Conservation (phyloP, 2,329 filamentous ascomycete genomes). For the Fusarium ramigenum region DNA sequence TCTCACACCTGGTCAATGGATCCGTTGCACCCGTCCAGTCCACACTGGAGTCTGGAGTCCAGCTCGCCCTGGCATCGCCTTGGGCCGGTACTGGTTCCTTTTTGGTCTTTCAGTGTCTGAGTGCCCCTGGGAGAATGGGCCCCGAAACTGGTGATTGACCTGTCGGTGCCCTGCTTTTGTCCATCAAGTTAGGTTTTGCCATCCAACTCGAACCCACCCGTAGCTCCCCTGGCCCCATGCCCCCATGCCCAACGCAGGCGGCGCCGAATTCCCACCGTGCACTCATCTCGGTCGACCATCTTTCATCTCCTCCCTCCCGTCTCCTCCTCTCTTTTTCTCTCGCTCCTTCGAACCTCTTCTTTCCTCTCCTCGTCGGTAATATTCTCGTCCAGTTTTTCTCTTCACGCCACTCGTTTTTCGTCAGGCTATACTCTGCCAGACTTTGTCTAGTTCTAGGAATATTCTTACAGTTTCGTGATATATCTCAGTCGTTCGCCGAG, state of each 20-base stretch:
- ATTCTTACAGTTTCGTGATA: conserved; percentile 25
- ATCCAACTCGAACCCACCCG: conserved; percentile 27
- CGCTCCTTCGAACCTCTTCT: conserved; percentile 38
- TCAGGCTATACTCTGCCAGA: conserved; percentile 42
- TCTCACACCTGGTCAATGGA: conserved; percentile 23
- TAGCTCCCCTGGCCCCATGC: background rate
- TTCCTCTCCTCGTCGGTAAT: conserved; percentile 43
- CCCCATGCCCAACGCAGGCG: conserved; percentile 34
- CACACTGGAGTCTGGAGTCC: background rate
- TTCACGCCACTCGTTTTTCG: conserved; percentile 54
- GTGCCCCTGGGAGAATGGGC: conserved; percentile 29
- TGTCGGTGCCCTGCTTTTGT: conserved; percentile 35
- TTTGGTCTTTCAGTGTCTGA: conserved; percentile 26
- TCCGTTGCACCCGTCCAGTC: conserved; percentile 20
- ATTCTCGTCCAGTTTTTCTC: conserved; percentile 45
- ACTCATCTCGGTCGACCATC: conserved; percentile 43
- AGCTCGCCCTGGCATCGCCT: conserved; percentile 23
- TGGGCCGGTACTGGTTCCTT: conserved; percentile 28
- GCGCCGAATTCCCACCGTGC: conserved; percentile 39
- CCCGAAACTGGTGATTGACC: conserved; percentile 24
- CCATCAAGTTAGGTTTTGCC: conserved; percentile 6
- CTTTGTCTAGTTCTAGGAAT: conserved; percentile 39
- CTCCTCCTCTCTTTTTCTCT: conserved; percentile 39
- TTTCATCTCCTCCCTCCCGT: conserved; percentile 38
- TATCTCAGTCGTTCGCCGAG: conserved; percentile 38